phyloP scores from a whole-genome alignment of 73 alveolate species.

The Breviolum minutum region DNA sequence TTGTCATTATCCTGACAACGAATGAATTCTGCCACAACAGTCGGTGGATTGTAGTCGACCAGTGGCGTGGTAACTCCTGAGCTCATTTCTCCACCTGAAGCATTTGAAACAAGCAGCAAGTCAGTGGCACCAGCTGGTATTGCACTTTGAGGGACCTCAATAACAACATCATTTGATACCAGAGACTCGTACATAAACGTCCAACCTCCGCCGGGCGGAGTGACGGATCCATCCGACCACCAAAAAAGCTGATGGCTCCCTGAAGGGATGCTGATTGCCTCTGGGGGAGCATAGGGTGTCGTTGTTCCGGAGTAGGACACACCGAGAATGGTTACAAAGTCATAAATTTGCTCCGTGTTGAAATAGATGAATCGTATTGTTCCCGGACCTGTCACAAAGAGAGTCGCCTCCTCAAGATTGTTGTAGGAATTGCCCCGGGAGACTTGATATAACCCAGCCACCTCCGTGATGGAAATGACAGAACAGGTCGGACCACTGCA shows the following conservation, averaged over 20 bases:
- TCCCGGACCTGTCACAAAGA: constrained; percentile 47
- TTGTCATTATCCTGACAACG: constrained; percentile 33
- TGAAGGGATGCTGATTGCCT: constrained; percentile 23
- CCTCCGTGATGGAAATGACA: constrained; percentile 33
- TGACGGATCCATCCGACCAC: constrained; percentile 58
- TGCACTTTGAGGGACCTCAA: neutral
- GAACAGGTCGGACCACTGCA: constrained; percentile 56
- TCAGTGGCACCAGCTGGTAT: constrained; percentile 22
- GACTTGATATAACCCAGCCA: constrained; percentile 59
- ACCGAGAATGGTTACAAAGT: constrained; percentile 50
- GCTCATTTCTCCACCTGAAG: constrained; percentile 65
- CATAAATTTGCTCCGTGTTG: constrained; percentile 57
- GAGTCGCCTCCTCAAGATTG: constrained; percentile 16
- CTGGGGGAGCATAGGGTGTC: constrained; percentile 8
- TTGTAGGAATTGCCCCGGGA: constrained; percentile 41
- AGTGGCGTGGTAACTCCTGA: constrained; percentile 37
- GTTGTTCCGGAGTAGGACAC: constrained; percentile 28
- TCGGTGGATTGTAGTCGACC: constrained; percentile 78
- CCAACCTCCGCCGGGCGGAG: neutral
- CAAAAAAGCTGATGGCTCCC: constrained; percentile 28
- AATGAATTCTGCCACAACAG: neutral
- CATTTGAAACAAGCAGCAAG: constrained; percentile 45
- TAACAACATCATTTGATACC: neutral
- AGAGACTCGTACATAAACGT: constrained; percentile 12
- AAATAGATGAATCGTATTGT: constrained; percentile 18